Conservation (phyloP, 225 moss, liverwort and hornwort genomes). For the Sphagnum tenellum region DNA sequence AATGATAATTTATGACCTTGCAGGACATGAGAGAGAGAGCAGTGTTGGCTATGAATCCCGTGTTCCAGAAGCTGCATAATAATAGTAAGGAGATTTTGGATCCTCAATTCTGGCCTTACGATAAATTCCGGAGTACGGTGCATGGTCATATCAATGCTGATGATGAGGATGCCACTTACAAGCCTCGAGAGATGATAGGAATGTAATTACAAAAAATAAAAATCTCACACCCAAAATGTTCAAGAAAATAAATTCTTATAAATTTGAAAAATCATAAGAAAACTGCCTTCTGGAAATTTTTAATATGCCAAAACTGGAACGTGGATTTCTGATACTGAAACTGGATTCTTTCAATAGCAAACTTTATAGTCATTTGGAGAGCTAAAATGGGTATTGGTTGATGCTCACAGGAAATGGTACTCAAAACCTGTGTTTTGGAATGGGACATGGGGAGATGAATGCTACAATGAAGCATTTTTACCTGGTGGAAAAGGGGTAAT, state of each 20-base stretch:
- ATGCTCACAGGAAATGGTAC: slow-evolving; percentile 26
- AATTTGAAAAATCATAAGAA: too few relatives aligned
- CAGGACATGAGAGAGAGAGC: slow-evolving; percentile 53
- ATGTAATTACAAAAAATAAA: slow-evolving; percentile 11
- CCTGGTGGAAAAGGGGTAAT: slow-evolving; percentile 38
- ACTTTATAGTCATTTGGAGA: too few relatives aligned
- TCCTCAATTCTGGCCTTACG: slow-evolving; percentile 34
- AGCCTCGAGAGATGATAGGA: slow-evolving; percentile 34
- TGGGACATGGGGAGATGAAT: slow-evolving; percentile 26
- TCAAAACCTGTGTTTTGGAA: slow-evolving; percentile 33
- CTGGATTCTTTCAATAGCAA: too few relatives aligned
- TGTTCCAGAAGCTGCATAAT: slow-evolving; percentile 26
- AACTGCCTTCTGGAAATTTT: too few relatives aligned
- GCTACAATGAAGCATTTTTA: slow-evolving; percentile 34
- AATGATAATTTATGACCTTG: not conserved
- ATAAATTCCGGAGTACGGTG: slow-evolving; percentile 40
- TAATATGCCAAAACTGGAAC: too few relatives aligned
- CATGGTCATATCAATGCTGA: slow-evolving; percentile 56
- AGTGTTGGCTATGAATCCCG: slow-evolving; percentile 22
- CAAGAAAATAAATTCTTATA: too few relatives aligned
- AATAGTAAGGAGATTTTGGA: slow-evolving; percentile 27
- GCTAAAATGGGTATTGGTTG: too few relatives aligned
- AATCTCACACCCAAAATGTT: too few relatives aligned
- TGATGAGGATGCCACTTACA: slow-evolving; percentile 40
- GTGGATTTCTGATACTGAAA: too few relatives aligned